phyloP scores from a whole-genome alignment of 176 grass and related monocot genomes.

The Chloris gayana region DNA sequence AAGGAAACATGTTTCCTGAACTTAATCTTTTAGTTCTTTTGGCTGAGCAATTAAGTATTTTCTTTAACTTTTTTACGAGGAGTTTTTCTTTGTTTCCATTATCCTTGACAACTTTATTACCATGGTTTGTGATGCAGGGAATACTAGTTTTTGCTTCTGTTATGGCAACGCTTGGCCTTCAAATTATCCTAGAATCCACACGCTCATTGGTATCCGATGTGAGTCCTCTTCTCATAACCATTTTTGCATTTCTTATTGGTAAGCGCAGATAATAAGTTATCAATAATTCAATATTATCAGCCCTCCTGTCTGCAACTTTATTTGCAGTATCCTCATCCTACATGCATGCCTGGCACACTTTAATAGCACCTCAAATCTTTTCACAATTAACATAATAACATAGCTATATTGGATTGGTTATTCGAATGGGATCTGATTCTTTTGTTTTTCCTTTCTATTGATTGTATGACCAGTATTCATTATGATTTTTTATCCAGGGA shows the following conservation, averaged over 20 bases:
- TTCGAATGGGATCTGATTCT: not conserved
- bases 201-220: conserved; percentile 57
- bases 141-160: conserved; percentile 99
- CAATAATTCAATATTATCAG: not conserved
- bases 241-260: not conserved
- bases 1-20: not conserved
- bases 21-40: not conserved
- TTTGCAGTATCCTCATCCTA: too few relatives aligned
- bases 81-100: not conserved
- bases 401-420: too few relatives aligned
- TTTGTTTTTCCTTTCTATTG: not conserved
- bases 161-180: conserved; percentile 98
- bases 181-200: conserved; percentile 89
- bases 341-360: too few relatives aligned
- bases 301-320: too few relatives aligned
- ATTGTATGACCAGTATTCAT: not conserved
- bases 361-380: too few relatives aligned
- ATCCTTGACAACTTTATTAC: conserved; percentile 1
- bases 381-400: too few relatives aligned
- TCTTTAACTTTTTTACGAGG: conserved; percentile 9
- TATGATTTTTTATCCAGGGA: conserved; percentile 45
- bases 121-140: conserved; percentile 54
- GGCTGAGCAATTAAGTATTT: too few relatives aligned
- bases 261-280: not conserved
- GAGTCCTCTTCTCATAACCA: conserved; percentile 4